phyloP scores from a whole-genome alignment of 306 rosid genomes.

The Elaeagnus macrophylla region DNA sequence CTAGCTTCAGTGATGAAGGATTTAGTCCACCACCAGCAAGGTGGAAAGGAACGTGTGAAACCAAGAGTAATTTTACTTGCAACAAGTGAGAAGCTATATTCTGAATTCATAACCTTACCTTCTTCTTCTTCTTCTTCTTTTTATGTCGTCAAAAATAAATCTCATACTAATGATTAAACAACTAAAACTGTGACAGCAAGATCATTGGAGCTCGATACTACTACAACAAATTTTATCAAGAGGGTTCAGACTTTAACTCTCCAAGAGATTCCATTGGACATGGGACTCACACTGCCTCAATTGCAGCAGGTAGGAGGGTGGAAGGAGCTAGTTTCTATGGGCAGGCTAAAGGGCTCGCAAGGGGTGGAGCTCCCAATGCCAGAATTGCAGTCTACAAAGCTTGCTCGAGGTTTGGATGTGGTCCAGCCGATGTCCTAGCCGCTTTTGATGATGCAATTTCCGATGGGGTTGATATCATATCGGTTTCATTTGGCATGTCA shows the following conservation, averaged over 20 bases:
- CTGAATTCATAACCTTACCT: not conserved
- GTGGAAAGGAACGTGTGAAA: constrained; percentile 13
- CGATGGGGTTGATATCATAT: constrained; percentile 50
- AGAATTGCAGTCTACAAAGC: constrained; percentile 28
- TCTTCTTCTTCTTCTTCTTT: too few species aligned
- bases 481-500: constrained; percentile 34
- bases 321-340: constrained; percentile 16
- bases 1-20: constrained; percentile 16
- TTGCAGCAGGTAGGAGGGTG: constrained; percentile 23
- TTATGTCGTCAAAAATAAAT: not conserved
- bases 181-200: constrained; percentile 1
- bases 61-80: constrained; percentile 5
- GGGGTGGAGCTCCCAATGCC: constrained; percentile 21
- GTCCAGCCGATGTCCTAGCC: constrained; percentile 24
- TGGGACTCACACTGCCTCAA: constrained; percentile 20
- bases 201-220: constrained; percentile 15
- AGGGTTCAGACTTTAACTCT: not conserved
- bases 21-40: constrained; percentile 14
- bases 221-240: not conserved
- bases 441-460: constrained; percentile 57
- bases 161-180: not conserved
- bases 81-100: constrained; percentile 13
- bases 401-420: constrained; percentile 17
- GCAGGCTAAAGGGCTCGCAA: constrained; percentile 15
- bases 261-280: constrained; percentile 21